These are phyloP conservation scores for Venturiaceae sp. DNA, from an alignment of 2,329 filamentous ascomycete species.

Conservation along the genomic window DNA sequence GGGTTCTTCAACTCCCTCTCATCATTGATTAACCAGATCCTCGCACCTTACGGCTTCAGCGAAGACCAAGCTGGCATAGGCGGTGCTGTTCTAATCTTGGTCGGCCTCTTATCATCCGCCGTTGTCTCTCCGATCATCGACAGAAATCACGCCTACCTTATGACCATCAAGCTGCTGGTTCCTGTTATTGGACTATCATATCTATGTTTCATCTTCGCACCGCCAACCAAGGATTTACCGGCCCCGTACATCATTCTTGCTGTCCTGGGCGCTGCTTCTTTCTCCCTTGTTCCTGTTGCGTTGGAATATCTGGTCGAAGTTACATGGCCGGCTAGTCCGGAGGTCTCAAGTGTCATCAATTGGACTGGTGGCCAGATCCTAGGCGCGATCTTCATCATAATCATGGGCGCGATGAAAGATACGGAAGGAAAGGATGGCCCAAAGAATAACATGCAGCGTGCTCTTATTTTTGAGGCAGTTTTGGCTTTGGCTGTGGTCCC, in stretches of 20 bases:
- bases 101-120: slow-evolving; percentile 70
- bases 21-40: slow-evolving; percentile 80
- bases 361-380: slow-evolving; percentile 83
- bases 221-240: slow-evolving; percentile 47
- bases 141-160: slow-evolving; percentile 68
- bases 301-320: slow-evolving; percentile 84
- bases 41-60: slow-evolving; percentile 74
- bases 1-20: slow-evolving; percentile 91
- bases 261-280: slow-evolving; percentile 68
- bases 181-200: slow-evolving; percentile 67
- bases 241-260: slow-evolving; percentile 69
- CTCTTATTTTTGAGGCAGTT: slow-evolving; percentile 71
- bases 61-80: slow-evolving; percentile 77
- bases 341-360: slow-evolving; percentile 71
- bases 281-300: slow-evolving; percentile 71
- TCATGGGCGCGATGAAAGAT: slow-evolving; percentile 65
- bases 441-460: slow-evolving; percentile 61
- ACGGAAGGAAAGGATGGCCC: slow-evolving; percentile 32
- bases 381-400: slow-evolving; percentile 74
- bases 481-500: slow-evolving; percentile 56
- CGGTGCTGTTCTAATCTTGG: slow-evolving; percentile 80
- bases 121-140: slow-evolving; percentile 75
- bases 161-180: slow-evolving; percentile 62
- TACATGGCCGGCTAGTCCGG: slow-evolving; percentile 76
- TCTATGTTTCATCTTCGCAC: slow-evolving; percentile 74